Conservation (phyloP, 306 rosid species). For the Heteromeles arbutifolia region DNA sequence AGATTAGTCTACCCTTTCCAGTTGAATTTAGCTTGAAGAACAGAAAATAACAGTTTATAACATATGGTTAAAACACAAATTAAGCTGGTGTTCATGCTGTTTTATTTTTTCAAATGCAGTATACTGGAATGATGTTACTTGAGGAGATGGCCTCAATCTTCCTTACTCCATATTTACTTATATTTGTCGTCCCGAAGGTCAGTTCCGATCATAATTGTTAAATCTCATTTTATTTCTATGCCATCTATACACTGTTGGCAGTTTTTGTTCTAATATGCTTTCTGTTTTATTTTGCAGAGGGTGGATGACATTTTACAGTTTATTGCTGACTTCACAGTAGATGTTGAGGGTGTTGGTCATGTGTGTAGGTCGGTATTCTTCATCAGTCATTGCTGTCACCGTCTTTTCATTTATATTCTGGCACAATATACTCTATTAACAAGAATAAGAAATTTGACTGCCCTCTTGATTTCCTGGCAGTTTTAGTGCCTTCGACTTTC, state of each 20-base stretch:
- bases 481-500: conserved; percentile 73
- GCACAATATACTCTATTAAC: not conserved
- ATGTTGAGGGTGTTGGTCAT: conserved; percentile 94
- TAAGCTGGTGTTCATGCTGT: conserved; percentile 15
- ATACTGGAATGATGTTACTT: conserved; percentile 90
- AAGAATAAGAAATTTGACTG: not conserved
- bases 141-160: conserved; percentile 98
- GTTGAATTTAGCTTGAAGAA: not conserved
- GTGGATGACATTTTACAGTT: conserved; percentile 88
- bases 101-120: conserved; percentile 38
- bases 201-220: not conserved
- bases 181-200: conserved; percentile 83
- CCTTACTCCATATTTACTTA: conserved; percentile 84
- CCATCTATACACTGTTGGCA: not conserved
- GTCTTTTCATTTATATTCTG: not conserved
- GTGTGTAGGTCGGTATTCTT: conserved; percentile 73
- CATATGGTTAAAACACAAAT: not conserved
- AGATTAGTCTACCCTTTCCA: not conserved
- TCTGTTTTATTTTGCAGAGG: conserved; percentile 49
- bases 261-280: conserved; percentile 12
- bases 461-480: conserved; percentile 33
- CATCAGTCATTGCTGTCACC: not conserved
- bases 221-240: conserved; percentile 1
- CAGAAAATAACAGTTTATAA: not conserved
- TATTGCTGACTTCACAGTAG: conserved; percentile 65